phyloP scores from a whole-genome alignment of 2,329 filamentous ascomycete genomes.

The Tolypocladium guangdongense region DNA sequence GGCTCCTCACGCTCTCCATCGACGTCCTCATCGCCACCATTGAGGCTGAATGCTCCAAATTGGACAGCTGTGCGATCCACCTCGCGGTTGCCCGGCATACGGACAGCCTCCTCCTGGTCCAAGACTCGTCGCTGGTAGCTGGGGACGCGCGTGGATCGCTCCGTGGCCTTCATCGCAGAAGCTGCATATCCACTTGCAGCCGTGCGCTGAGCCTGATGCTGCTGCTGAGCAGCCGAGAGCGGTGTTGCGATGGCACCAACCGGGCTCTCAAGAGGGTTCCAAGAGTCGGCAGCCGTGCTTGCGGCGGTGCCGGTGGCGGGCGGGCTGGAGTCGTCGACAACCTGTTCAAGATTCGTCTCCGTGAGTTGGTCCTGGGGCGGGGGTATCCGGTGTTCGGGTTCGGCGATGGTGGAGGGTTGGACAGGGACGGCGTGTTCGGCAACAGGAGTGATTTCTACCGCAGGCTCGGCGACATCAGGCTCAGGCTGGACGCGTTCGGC shows the following conservation, averaged over 20 bases:
- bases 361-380: conserved; percentile 78
- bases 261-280: conserved; percentile 56
- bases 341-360: conserved; percentile 82
- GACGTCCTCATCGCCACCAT: conserved; percentile 74
- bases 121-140: conserved; percentile 79
- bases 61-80: conserved; percentile 89
- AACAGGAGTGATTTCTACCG: conserved; percentile 23
- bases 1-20: conserved; percentile 92
- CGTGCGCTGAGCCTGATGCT: conserved; percentile 43
- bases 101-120: conserved; percentile 94
- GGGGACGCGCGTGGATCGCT: conserved; percentile 54
- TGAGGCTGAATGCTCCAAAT: conserved; percentile 90
- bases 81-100: conserved; percentile 95
- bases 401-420: conserved; percentile 21
- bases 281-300: conserved; percentile 80
- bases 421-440: conserved; percentile 17
- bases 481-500: conserved; percentile 22
- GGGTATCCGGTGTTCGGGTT: conserved; percentile 45
- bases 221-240: conserved; percentile 51
- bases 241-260: conserved; percentile 55
- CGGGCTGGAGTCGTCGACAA: conserved; percentile 71
- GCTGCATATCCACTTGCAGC: conserved; percentile 60
- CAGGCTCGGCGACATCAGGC: conserved; percentile 22
- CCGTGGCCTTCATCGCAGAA: conserved; percentile 66
- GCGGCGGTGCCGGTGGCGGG: conserved; percentile 72